Evolutionary conservation across 305 asterid species (phyloP).

Genomic region (Solanum hybrid): DNA sequence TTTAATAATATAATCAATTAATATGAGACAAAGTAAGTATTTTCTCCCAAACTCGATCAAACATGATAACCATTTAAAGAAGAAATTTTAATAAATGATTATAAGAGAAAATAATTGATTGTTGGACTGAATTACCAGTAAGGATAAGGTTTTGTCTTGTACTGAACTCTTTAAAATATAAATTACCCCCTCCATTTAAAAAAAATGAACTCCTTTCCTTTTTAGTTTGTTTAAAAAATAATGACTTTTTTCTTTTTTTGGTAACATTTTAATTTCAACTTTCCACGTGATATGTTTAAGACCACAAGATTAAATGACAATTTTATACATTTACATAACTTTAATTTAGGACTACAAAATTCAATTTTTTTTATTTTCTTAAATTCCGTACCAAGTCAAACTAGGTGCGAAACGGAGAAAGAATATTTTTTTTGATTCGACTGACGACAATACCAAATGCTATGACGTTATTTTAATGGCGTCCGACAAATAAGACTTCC

Average conservation of each 20-base stretch:
- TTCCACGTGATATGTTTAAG: too few relatives aligned
- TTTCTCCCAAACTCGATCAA: background rate
- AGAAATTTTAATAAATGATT: background rate
- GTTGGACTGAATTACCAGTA: background rate
- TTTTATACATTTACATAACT: too few relatives aligned
- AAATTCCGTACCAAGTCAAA: accelerated
- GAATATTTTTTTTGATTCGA: background rate
- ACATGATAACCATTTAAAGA: background rate
- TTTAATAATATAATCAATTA: too few relatives aligned
- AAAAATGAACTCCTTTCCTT: accelerated
- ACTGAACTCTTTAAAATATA: background rate
- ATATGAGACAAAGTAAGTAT: background rate
- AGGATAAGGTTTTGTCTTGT: constrained; percentile 1
- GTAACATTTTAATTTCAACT: too few relatives aligned
- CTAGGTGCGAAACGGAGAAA: too few relatives aligned
- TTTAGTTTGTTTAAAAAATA: too few relatives aligned
- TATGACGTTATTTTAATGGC: background rate
- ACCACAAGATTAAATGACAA: too few relatives aligned
- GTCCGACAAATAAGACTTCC: background rate
- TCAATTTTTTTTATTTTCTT: too few relatives aligned
- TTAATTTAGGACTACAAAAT: too few relatives aligned
- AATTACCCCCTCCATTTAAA: background rate
- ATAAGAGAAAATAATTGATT: background rate
- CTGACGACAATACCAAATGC: background rate
- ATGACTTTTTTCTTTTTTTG: too few relatives aligned